Conservation (phyloP, 1,284 basidiomycete species). For the Ganoderma meredithae region DNA sequence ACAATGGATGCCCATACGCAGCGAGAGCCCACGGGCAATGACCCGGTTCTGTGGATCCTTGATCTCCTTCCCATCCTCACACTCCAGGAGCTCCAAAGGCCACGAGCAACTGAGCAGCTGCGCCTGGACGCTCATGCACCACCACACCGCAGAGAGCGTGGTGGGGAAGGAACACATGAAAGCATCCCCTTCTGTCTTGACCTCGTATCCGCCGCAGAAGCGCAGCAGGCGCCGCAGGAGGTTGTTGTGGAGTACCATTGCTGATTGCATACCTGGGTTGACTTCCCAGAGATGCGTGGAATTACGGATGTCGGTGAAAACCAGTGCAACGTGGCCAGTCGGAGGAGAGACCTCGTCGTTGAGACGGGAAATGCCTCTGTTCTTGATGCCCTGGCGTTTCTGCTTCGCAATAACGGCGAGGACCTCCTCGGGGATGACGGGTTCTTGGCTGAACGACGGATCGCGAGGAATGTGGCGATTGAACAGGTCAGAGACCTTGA, state of each 20-base stretch:
- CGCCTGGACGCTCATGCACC: slow-evolving; percentile 91
- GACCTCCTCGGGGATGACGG: slow-evolving; percentile 51
- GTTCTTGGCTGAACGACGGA: slow-evolving; percentile 53
- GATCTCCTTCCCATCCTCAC: slow-evolving; percentile 89
- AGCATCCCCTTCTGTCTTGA: slow-evolving; percentile 99
- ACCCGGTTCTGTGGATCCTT: slow-evolving; percentile 75
- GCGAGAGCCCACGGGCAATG: slow-evolving; percentile 89
- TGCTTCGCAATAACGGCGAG: slow-evolving; percentile 44
- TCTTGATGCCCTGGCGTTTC: slow-evolving; percentile 56
- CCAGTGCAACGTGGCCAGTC: slow-evolving; percentile 89
- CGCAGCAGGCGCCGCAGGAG: slow-evolving; percentile 89
- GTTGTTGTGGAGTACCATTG: slow-evolving; percentile 92
- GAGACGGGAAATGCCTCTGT: slow-evolving; percentile 65
- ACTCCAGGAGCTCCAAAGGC: slow-evolving; percentile 95
- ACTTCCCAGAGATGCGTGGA: slow-evolving; percentile 98
- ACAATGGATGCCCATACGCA: slow-evolving; percentile 98
- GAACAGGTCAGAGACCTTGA: slow-evolving; percentile 87
- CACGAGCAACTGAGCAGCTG: slow-evolving; percentile 88
- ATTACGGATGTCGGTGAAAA: slow-evolving; percentile 98
- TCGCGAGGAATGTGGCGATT: slow-evolving; percentile 50
- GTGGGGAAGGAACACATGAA: slow-evolving; percentile 99
- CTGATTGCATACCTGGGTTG: slow-evolving; percentile 95
- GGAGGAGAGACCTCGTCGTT: slow-evolving; percentile 90
- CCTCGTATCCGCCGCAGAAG: slow-evolving; percentile 96
- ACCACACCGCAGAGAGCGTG: slow-evolving; percentile 88